Percentiles rank a stretch among this genome's conserved stretches.
Evolutionary conservation across 345 rosid species (phyloP).

Genomic region (Syzygium oleosum): DNA sequence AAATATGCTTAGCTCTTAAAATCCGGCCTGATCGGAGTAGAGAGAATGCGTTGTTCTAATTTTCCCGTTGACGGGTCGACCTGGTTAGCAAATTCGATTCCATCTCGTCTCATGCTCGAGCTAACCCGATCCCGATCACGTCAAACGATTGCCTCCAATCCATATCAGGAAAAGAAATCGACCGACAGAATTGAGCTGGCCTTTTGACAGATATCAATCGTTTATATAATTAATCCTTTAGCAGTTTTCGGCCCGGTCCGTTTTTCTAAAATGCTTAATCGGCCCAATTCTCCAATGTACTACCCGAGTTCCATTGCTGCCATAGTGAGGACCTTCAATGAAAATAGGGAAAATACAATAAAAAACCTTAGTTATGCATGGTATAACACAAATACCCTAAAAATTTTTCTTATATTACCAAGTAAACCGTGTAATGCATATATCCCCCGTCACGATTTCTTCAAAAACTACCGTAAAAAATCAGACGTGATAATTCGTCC

Average conservation of each 20-base stretch:
- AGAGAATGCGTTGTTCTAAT: not conserved
- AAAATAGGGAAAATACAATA: not conserved
- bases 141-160: not conserved
- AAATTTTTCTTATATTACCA: not conserved
- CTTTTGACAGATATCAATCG: not conserved
- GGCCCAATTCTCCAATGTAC: not conserved
- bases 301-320: not conserved
- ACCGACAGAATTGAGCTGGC: not conserved
- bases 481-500: accelerated
- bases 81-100: not conserved
- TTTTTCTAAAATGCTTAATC: not conserved
- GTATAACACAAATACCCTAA: not conserved
- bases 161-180: not conserved
- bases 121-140: not conserved
- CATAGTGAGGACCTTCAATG: not conserved
- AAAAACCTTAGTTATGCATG: not conserved
- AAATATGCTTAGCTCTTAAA: not conserved
- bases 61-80: not conserved
- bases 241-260: not conserved
- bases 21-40: not conserved
- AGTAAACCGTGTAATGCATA: not conserved
- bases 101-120: not conserved
- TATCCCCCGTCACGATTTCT: accelerated
- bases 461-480: accelerated
- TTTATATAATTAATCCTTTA: too few relatives aligned